A percentile compares a stretch with the other conserved stretches of the same genome.
Evolutionary conservation across 2,329 filamentous ascomycete species (phyloP).

Genomic region (Trichoderma oligosporum): DNA sequence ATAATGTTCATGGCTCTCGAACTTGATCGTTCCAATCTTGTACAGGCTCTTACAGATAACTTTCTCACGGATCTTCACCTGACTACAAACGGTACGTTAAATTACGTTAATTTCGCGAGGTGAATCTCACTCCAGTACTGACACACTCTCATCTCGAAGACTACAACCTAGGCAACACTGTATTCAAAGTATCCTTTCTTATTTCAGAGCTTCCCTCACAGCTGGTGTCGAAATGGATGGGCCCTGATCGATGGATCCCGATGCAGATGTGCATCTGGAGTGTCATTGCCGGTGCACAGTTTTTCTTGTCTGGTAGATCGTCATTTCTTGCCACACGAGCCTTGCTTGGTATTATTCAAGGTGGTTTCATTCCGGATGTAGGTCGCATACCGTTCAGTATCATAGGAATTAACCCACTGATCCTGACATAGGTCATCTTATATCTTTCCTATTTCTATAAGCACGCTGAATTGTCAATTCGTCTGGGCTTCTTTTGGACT

Average conservation of each 20-base stretch:
- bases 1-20: conserved; percentile 52
- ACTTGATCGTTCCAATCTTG: conserved; percentile 46
- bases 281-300: conserved; percentile 48
- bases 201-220: conserved; percentile 52
- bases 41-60: conserved; percentile 47
- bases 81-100: conserved; percentile 30
- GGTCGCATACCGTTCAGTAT: neutral
- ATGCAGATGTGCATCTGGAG: conserved; percentile 56
- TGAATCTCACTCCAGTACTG: neutral
- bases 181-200: conserved; percentile 33
- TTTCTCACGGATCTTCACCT: conserved; percentile 43
- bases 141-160: conserved; percentile 24
- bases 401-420: neutral
- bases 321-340: conserved; percentile 40
- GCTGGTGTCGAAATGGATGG: conserved; percentile 55
- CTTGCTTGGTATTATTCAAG: conserved; percentile 42
- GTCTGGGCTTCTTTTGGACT: conserved; percentile 68
- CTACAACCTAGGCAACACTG: conserved; percentile 34
- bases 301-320: conserved; percentile 36
- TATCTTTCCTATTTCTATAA: conserved; percentile 77
- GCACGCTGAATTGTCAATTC: conserved; percentile 62
- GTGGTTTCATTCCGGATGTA: conserved; percentile 46
- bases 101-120: neutral
- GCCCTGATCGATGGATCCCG: conserved; percentile 58
- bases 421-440: conserved; percentile 32